Percentiles rank a stretch among this genome's conserved stretches.
phyloP scores from a whole-genome alignment of 73 alveolate species.

The Paramecium tetraurelia region DNA sequence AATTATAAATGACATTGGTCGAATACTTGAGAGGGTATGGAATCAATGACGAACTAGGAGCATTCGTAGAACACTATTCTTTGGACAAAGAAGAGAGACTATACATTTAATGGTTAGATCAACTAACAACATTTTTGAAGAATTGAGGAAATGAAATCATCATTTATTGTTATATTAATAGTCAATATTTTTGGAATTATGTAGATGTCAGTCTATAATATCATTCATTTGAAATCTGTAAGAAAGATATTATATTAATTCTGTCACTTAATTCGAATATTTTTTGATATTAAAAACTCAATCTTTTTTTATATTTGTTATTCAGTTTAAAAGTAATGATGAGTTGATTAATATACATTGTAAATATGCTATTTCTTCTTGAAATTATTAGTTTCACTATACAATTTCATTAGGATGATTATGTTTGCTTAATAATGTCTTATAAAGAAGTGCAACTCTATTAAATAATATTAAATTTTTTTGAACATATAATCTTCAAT shows the following conservation, averaged over 20 bases:
- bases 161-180: neutral
- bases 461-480: too few species aligned
- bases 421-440: too few species aligned
- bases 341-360: neutral
- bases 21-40: constrained; percentile 84
- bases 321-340: too few species aligned
- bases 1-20: constrained; percentile 68
- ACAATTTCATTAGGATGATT: too few species aligned
- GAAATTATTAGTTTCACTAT: too few species aligned
- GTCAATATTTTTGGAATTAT: neutral
- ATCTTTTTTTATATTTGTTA: too few species aligned
- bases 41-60: constrained; percentile 81
- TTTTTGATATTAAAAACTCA: neutral
- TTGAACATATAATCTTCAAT: too few species aligned
- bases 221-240: neutral
- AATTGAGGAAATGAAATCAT: neutral
- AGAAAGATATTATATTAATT: too few species aligned
- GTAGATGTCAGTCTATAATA: too few species aligned
- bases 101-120: constrained; percentile 82
- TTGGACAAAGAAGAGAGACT: constrained; percentile 88
- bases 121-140: constrained; percentile 66
- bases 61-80: constrained; percentile 80
- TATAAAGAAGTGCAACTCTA: too few species aligned
- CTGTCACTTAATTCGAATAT: neutral
- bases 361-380: too few species aligned